phyloP scores from a whole-genome alignment of 805 yeast species.

The Zygosaccharomyces rouxii region DNA sequence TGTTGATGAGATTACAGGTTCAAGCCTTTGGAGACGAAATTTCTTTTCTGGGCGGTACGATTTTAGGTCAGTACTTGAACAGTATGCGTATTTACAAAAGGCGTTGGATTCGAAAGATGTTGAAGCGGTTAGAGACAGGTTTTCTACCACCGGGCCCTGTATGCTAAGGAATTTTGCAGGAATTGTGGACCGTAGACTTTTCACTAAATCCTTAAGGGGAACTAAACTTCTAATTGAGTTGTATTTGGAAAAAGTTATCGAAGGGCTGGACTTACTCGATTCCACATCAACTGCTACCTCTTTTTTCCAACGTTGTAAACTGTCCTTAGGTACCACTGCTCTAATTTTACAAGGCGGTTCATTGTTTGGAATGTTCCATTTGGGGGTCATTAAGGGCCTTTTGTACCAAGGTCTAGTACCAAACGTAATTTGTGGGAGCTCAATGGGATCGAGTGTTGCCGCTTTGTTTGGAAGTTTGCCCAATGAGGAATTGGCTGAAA shows the following conservation, averaged over 20 bases:
- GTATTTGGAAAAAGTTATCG: conserved; percentile 61
- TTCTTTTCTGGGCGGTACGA: conserved; percentile 79
- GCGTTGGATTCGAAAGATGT: conserved; percentile 58
- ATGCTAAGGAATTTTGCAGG: conserved; percentile 89
- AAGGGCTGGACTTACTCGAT: conserved; percentile 62
- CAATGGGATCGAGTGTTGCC: conserved; percentile 92
- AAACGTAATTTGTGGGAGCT: conserved; percentile 81
- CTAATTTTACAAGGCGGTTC: conserved; percentile 92
- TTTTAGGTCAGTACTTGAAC: conserved; percentile 71
- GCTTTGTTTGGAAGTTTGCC: conserved; percentile 72
- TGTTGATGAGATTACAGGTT: conserved; percentile 50
- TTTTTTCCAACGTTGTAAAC: conserved; percentile 79
- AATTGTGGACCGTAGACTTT: conserved; percentile 71
- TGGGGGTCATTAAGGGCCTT: conserved; percentile 88
- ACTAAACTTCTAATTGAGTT: conserved; percentile 81
- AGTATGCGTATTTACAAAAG: conserved; percentile 56
- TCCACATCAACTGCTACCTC: conserved; percentile 53
- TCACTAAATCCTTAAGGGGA: conserved; percentile 79
- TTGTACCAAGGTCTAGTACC: conserved; percentile 73
- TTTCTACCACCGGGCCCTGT: conserved; percentile 63
- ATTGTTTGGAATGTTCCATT: conserved; percentile 85
- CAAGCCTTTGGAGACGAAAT: conserved; percentile 72
- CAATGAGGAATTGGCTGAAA: conserved; percentile 54
- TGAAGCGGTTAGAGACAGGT: conserved; percentile 53
- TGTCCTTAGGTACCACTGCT: conserved; percentile 87